phyloP scores from a whole-genome alignment of 768 basidiomycete species.

The Multifurca ochricompacta region DNA sequence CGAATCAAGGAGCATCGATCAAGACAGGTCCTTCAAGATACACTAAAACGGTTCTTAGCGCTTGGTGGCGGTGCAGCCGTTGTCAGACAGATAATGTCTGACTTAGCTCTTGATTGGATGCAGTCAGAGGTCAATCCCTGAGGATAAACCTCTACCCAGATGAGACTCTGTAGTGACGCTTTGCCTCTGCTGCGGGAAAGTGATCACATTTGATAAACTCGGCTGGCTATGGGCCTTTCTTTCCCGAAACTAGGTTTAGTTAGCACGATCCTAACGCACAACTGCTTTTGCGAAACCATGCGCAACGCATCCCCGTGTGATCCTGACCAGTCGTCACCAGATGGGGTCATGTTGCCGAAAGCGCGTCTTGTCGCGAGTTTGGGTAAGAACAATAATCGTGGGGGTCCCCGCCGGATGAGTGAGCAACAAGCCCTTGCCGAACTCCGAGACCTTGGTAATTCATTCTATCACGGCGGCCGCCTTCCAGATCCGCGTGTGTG shows the following conservation, averaged over 20 bases:
- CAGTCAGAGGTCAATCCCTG: no score
- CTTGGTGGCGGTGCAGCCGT: constrained; percentile 11
- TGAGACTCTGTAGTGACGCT: no score
- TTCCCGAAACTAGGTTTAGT: neutral
- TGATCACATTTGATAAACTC: no score
- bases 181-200: no score
- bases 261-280: neutral
- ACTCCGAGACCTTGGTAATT: neutral
- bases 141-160: no score
- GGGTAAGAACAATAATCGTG: neutral
- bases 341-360: neutral
- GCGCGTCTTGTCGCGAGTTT: neutral
- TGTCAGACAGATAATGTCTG: neutral
- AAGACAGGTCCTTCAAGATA: neutral
- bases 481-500: neutral
- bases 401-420: neutral
- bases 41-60: constrained; percentile 4
- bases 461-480: neutral
- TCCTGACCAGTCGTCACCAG: constrained; percentile 9
- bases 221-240: no score
- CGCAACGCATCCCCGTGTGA: constrained; percentile 1
- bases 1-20: constrained; percentile 3
- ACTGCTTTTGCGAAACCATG: neutral
- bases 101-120: neutral
- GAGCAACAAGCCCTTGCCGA: neutral